phyloP scores from a whole-genome alignment of 495 filamentous ascomycete species.

The Tuber microsphaerosporum region DNA sequence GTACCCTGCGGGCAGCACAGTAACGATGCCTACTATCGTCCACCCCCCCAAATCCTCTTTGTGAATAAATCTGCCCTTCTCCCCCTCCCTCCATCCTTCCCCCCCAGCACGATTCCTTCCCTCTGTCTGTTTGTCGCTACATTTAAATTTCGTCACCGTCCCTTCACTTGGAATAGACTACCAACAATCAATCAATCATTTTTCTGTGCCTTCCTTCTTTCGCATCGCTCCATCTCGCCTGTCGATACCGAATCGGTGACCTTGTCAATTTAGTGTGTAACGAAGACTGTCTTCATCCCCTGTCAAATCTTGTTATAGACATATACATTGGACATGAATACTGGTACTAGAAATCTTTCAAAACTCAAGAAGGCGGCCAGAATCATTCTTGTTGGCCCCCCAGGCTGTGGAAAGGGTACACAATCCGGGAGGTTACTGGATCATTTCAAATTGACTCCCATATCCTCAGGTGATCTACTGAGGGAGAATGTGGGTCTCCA shows the following conservation, averaged over 20 bases:
- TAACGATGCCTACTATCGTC: not conserved
- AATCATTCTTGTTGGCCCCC: conserved; percentile 91
- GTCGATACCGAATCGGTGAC: not conserved
- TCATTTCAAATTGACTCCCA: conserved; percentile 78
- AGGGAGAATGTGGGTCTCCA: conserved; percentile 63
- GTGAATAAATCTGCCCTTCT: not conserved
- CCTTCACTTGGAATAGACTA: not conserved
- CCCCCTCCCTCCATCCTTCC: not conserved
- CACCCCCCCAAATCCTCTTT: not conserved
- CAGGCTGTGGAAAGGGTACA: conserved; percentile 86
- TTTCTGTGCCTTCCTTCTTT: not conserved
- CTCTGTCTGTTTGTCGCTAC: not conserved
- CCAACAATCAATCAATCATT: not conserved
- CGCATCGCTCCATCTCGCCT: not conserved
- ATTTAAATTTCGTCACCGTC: not conserved
- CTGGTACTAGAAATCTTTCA: conserved; percentile 41
- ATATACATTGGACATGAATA: not conserved
- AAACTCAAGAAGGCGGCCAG: conserved; percentile 75
- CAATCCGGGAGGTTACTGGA: conserved; percentile 81
- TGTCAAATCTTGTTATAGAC: not conserved
- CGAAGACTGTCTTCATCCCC: not conserved
- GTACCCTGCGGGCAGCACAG: not conserved
- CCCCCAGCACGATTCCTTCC: not conserved
- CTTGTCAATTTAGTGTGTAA: not conserved
- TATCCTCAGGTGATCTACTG: conserved; percentile 88